Conservation (phyloP, 495 filamentous ascomycete genomes). For the Daldinia vernicosa region DNA sequence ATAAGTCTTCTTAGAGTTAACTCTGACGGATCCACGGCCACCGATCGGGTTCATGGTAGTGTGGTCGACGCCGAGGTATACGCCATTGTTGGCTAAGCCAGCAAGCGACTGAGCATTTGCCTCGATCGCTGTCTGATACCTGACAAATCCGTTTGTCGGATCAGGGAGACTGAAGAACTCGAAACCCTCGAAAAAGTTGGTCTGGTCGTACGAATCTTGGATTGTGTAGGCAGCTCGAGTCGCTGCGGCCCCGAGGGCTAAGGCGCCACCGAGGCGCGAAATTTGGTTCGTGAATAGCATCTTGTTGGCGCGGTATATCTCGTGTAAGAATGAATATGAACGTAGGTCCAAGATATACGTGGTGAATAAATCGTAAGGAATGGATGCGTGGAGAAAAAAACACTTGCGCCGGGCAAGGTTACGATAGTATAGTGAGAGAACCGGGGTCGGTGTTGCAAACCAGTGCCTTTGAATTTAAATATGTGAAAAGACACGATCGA, state of each 20-base stretch:
- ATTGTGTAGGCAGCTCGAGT: constrained; percentile 53
- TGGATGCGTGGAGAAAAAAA: neutral
- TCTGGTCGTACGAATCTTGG: constrained; percentile 55
- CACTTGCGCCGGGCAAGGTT: constrained; percentile 45
- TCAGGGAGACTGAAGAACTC: constrained; percentile 64
- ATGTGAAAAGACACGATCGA: constrained; percentile 15
- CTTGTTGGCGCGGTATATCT: neutral
- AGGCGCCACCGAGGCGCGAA: constrained; percentile 30
- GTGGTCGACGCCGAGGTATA: constrained; percentile 66
- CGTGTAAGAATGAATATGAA: constrained; percentile 3
- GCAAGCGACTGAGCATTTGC: constrained; percentile 68
- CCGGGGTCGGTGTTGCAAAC: neutral
- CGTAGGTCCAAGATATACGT: neutral
- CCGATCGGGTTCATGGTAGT: constrained; percentile 50
- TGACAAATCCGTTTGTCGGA: constrained; percentile 75
- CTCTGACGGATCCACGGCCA: constrained; percentile 74
- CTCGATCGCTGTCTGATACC: constrained; percentile 65
- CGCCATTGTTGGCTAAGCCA: constrained; percentile 58
- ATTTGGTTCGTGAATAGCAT: constrained; percentile 37
- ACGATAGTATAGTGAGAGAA: constrained; percentile 1
- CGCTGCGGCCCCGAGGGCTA: constrained; percentile 38
- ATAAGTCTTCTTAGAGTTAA: constrained; percentile 73
- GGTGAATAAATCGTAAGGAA: constrained; percentile 5
- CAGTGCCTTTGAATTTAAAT: constrained; percentile 28
- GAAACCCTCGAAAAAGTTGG: constrained; percentile 67